Evolutionary conservation across 2,329 filamentous ascomycete species (phyloP).

Genomic region (Diaporthe capsici): DNA sequence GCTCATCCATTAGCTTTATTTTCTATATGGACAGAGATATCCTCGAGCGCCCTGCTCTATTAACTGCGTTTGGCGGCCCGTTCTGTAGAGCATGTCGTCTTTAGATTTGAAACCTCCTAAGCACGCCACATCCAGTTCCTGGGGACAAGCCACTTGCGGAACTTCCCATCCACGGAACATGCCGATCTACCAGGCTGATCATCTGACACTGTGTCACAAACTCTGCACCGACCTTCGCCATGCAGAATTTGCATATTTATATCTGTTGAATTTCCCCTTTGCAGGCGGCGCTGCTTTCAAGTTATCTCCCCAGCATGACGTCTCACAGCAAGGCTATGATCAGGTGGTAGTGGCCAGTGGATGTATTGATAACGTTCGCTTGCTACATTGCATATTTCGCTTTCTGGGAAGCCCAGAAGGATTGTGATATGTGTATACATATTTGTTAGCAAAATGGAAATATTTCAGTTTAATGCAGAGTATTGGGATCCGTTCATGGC

Average conservation of each 20-base stretch:
- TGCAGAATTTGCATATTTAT: no score
- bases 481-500: no score
- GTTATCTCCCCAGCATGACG: no score
- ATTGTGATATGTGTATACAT: no score
- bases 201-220: neutral
- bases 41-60: neutral
- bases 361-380: neutral
- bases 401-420: neutral
- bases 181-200: neutral
- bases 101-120: neutral
- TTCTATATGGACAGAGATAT: no score
- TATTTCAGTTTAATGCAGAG: no score
- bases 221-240: no score
- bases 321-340: neutral
- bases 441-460: no score
- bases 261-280: neutral
- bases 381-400: neutral
- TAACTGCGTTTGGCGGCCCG: no score
- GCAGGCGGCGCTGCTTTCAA: no score
- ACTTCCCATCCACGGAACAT: neutral
- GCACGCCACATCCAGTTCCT: constrained; percentile 4
- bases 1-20: neutral
- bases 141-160: neutral
- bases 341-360: neutral
- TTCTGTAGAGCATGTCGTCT: neutral